Evolutionary conservation across 257 asterid genomes (phyloP).

Genomic region (Henckelia pumila): DNA sequence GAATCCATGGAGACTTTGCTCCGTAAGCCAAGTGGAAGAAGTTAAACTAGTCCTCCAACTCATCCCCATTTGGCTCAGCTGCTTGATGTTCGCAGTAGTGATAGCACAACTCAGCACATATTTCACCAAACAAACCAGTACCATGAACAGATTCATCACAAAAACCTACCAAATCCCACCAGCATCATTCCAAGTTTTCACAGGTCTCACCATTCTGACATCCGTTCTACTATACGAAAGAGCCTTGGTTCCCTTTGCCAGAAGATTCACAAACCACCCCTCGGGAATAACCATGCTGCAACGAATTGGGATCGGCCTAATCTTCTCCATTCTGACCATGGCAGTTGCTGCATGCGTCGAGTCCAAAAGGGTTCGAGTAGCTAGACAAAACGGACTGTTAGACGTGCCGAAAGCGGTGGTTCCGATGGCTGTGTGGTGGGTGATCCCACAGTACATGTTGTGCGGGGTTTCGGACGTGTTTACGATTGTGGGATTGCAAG

Average conservation of each 20-base stretch:
- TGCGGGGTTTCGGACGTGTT: conserved; percentile 49
- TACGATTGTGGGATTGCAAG: conserved; percentile 58
- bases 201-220: conserved; percentile 48
- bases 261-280: conserved; percentile 40
- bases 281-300: conserved; percentile 62
- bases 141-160: conserved; percentile 37
- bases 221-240: conserved; percentile 39
- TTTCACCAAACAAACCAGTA: conserved; percentile 62
- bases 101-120: conserved; percentile 52
- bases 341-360: conserved; percentile 43
- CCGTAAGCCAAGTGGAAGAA: conserved; percentile 53
- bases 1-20: conserved; percentile 52
- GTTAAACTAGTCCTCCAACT: conserved; percentile 55
- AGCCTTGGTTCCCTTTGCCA: conserved; percentile 39
- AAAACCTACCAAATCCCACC: conserved; percentile 39
- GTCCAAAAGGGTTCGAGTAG: conserved; percentile 32
- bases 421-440: conserved; percentile 55
- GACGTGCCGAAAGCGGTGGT: conserved; percentile 32
- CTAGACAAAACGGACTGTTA: conserved; percentile 28
- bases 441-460: conserved; percentile 53
- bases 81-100: conserved; percentile 44
- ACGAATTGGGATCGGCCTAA: conserved; percentile 49
- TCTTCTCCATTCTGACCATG: conserved; percentile 39
- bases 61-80: conserved; percentile 55
- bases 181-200: conserved; percentile 58